phyloP scores from a whole-genome alignment of 176 grass and related monocot genomes.

The Tillandsia fasciculata region DNA sequence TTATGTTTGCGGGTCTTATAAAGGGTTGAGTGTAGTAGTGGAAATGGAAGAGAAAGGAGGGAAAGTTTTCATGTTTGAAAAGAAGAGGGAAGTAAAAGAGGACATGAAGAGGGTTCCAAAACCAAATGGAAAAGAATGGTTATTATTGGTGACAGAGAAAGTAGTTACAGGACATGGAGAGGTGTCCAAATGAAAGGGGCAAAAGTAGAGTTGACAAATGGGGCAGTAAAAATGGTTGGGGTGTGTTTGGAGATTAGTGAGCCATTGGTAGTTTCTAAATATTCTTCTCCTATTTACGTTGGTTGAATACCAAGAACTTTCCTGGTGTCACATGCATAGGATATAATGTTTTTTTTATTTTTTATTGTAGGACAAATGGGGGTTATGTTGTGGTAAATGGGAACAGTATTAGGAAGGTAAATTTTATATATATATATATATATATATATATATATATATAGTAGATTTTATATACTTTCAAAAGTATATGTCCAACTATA shows the following conservation, averaged over 20 bases:
- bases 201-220: not conserved
- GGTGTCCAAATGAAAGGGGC: not conserved
- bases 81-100: not conserved
- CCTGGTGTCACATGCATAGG: not conserved
- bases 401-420: no score
- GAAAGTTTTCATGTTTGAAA: slow-evolving; percentile 16
- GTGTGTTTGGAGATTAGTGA: not conserved
- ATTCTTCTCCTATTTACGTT: slow-evolving; percentile 2
- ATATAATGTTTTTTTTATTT: not conserved
- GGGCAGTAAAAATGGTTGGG: not conserved
- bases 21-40: not conserved
- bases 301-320: not conserved
- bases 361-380: not conserved
- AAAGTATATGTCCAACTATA: no score
- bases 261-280: slow-evolving; percentile 7
- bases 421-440: no score
- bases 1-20: slow-evolving; percentile 21
- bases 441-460: no score
- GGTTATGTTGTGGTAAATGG: no score
- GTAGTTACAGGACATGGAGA: not conserved
- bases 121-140: slow-evolving; percentile 19
- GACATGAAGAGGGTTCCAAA: slow-evolving; percentile 38
- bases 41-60: not conserved
- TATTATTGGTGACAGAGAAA: not conserved
- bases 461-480: no score